Base-by-base conservation (phyloP, 2,329 filamentous ascomycete species). In the Aspergillus sp. region DNA sequence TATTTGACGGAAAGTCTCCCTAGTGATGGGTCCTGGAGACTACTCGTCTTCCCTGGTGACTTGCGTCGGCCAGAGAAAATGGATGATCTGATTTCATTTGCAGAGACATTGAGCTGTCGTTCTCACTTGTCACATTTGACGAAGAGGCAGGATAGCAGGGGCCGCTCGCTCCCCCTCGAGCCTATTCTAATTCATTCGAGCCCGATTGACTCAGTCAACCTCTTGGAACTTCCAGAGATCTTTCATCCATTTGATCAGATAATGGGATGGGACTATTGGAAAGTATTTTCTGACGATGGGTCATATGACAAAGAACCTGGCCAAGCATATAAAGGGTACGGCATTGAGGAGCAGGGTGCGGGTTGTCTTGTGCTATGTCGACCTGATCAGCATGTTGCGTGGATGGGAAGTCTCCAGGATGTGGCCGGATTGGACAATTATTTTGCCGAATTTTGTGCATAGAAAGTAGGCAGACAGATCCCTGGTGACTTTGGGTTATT, bases 351-450 rank as follows among this genome's bases (percentile, higher is more conserved):
- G n/a, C 26, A 30, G 26, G 11, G 41, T 6, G 36, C 14, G 4
- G 60, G 60, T 2, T 55, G 56, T 49, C 7, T 61, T 3, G 42
- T 61, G 1, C 49, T 63, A 4, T 54, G 53, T 22, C 59, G 62
- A 5, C 62, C 60, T n/a, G 62, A 64, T 46, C 60, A 63, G 19
- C 58, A 59, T 45, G 54, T 61, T 3, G 60, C 52, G 3, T 60
- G 52, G 54, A 33, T 59, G 3, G 59, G 56, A 19, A 22, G 17
- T 4, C 2, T 61, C 3, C 57, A 56, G 8, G 51, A 58, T 3
- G 17, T 41, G 5, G 36, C 40, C 11, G 46, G 22, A 24, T 42
- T 60, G 20, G 53, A 55, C 13, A 45, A 33, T 19, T 61, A 55
- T 13, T 58, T 61, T 43, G 26, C 26, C 26, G 26, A 30, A 30